Percentiles rank a stretch among this genome's conserved stretches.
Evolutionary conservation across 306 rosid genomes (phyloP).

Genomic region (Lablab purpureus): DNA sequence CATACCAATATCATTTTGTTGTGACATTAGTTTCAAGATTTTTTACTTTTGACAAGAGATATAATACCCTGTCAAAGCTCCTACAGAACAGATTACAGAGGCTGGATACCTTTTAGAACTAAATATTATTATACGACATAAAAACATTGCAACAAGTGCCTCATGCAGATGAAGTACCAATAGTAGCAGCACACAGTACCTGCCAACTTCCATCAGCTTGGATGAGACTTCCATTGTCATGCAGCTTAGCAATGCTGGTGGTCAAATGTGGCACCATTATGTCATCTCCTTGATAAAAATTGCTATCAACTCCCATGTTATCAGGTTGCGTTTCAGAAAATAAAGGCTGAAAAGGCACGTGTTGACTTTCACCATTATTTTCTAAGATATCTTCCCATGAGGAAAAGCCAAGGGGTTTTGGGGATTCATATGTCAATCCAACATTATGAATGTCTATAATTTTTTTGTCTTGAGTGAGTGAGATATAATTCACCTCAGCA

Average conservation of each 20-base stretch:
- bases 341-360: constrained; percentile 58
- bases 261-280: constrained; percentile 47
- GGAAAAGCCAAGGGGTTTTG: constrained; percentile 48
- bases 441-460: constrained; percentile 47
- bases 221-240: constrained; percentile 48
- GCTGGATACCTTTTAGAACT: constrained; percentile 7
- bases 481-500: constrained; percentile 54
- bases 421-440: constrained; percentile 51
- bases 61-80: constrained; percentile 12
- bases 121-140: background rate
- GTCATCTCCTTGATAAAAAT: constrained; percentile 61
- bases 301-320: constrained; percentile 49
- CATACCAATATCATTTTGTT: constrained; percentile 7
- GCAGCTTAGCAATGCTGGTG: constrained; percentile 46
- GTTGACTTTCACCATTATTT: constrained; percentile 52
- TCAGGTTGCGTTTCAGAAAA: constrained; percentile 53
- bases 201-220: constrained; percentile 64
- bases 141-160: constrained; percentile 23
- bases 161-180: background rate
- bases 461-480: constrained; percentile 55
- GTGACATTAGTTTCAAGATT: constrained; percentile 4
- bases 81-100: constrained; percentile 1
- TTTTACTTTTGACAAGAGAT: background rate
- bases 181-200: constrained; percentile 54
- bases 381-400: constrained; percentile 58